A percentile compares a stretch with the other conserved stretches of the same genome.
phyloP scores from a whole-genome alignment of 768 basidiomycete genomes.

The Coprinopsis sp. region DNA sequence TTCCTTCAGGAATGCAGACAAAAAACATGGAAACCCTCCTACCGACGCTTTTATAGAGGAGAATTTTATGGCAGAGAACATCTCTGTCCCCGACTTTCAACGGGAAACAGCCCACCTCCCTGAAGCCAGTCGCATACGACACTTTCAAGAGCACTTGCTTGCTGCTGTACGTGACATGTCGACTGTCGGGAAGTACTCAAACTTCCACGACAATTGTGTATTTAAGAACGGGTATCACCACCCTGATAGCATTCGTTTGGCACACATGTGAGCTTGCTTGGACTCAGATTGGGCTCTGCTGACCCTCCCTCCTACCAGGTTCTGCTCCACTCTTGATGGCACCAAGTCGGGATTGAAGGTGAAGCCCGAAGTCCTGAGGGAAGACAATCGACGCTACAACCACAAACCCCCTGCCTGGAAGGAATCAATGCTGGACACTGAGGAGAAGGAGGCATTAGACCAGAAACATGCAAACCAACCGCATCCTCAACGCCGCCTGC shows the following conservation, averaged over 20 bases:
- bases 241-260: slow-evolving; percentile 45
- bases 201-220: slow-evolving; percentile 50
- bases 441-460: slow-evolving; percentile 18
- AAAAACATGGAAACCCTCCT: slow-evolving; percentile 47
- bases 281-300: no score
- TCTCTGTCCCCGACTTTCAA: slow-evolving; percentile 42
- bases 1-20: slow-evolving; percentile 50
- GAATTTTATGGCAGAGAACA: slow-evolving; percentile 40
- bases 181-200: slow-evolving; percentile 51
- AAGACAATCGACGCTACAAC: slow-evolving; percentile 16
- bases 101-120: slow-evolving; percentile 18
- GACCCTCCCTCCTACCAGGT: no score
- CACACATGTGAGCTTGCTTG: slow-evolving; percentile 42
- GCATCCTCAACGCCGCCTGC: neutral
- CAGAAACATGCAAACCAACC: slow-evolving; percentile 5
- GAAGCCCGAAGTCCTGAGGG: slow-evolving; percentile 22
- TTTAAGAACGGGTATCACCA: slow-evolving; percentile 51
- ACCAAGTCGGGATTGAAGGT: slow-evolving; percentile 56
- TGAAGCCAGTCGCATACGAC: slow-evolving; percentile 23
- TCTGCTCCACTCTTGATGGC: slow-evolving; percentile 53
- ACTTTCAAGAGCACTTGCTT: slow-evolving; percentile 48
- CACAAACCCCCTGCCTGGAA: slow-evolving; percentile 29
- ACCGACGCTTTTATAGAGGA: slow-evolving; percentile 8
- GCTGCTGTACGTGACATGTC: slow-evolving; percentile 41
- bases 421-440: slow-evolving; percentile 19